Percentiles rank a stretch among this genome's conserved stretches.
These are phyloP conservation scores for Suillus plorans DNA, from an alignment of 768 basidiomycete species.

Conservation along the genomic window DNA sequence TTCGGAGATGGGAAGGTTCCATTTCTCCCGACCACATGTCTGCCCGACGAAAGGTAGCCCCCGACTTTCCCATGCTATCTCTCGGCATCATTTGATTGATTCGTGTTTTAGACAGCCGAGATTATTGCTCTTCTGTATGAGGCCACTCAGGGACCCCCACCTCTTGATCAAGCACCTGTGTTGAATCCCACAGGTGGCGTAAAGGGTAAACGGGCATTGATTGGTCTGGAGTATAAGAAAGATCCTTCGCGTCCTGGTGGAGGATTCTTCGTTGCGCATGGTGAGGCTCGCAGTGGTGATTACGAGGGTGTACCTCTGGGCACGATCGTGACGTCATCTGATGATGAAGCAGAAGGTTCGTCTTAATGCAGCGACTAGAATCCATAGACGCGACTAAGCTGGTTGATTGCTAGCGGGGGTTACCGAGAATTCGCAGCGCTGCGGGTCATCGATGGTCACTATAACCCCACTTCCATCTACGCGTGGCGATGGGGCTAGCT, in stretches of 20 bases:
- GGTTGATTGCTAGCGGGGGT: slow-evolving; percentile 11
- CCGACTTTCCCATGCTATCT: background rate
- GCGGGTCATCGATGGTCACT: slow-evolving; percentile 51
- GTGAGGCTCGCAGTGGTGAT: slow-evolving; percentile 43
- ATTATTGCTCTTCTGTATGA: slow-evolving; percentile 91
- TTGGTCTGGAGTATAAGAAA: slow-evolving; percentile 67
- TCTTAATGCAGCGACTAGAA: slow-evolving; percentile 18
- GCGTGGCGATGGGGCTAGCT: slow-evolving; percentile 28
- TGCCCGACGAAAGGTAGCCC: slow-evolving; percentile 78
- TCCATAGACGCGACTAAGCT: slow-evolving; percentile 9
- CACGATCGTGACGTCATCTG: slow-evolving; percentile 49
- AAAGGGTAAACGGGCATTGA: slow-evolving; percentile 51
- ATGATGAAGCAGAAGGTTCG: slow-evolving; percentile 55
- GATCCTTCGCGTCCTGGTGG: slow-evolving; percentile 84
- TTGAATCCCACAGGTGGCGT: slow-evolving; percentile 82
- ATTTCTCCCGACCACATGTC: slow-evolving; percentile 95
- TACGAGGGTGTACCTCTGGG: slow-evolving; percentile 58
- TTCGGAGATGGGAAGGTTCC: slow-evolving; percentile 83
- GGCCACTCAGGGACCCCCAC: slow-evolving; percentile 81
- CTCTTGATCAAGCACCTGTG: slow-evolving; percentile 55
- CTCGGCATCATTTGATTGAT: background rate
- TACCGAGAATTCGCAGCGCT: slow-evolving; percentile 14
- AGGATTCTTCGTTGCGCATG: slow-evolving; percentile 75
- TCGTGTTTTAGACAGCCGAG: slow-evolving; percentile 71
- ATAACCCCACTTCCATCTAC: slow-evolving; percentile 45